A percentile compares a stretch with the other conserved stretches of the same genome.
Evolutionary conservation across 139 green algal species (phyloP).

Genomic region (Asterochloris erici): DNA sequence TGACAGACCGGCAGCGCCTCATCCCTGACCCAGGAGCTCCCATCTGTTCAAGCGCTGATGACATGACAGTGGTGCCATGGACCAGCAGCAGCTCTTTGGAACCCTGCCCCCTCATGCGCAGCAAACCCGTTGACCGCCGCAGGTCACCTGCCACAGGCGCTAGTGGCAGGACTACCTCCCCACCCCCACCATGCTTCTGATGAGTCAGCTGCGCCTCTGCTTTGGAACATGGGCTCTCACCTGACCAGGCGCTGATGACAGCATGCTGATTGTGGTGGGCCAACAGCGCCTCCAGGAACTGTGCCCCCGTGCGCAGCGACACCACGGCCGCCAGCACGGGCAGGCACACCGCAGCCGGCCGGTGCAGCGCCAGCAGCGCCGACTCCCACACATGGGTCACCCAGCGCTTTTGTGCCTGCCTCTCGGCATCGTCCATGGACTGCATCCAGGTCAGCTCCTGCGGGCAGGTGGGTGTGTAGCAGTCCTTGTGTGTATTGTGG

Average conservation of each 20-base stretch:
- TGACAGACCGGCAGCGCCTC: not conserved
- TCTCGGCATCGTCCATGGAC: slow-evolving; percentile 4
- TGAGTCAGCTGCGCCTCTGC: not conserved
- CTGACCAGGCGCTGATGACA: not conserved
- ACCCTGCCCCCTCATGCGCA: too few relatives aligned
- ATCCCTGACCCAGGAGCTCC: not conserved
- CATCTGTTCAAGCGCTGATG: not conserved
- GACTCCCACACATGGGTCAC: not conserved
- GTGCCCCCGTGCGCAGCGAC: not conserved
- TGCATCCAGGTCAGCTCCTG: slow-evolving; percentile 20
- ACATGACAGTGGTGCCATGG: not conserved
- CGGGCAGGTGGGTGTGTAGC: not conserved
- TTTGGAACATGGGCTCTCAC: not conserved
- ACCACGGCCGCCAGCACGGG: slow-evolving; percentile 13
- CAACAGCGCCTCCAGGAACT: slow-evolving; percentile 17
- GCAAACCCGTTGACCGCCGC: too few relatives aligned
- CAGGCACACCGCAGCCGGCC: slow-evolving; percentile 15
- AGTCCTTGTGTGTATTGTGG: not conserved
- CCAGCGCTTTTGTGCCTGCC: slow-evolving; percentile 6
- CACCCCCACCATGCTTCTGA: too few relatives aligned
- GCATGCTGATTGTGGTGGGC: slow-evolving; percentile 2
- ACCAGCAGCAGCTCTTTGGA: too few relatives aligned
- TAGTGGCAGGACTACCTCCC: too few relatives aligned
- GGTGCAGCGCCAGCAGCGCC: slow-evolving; percentile 18
- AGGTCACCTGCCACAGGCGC: too few relatives aligned